Base-by-base conservation (phyloP, 495 filamentous ascomycete species). In the Hypoxylon subgilvum region DNA sequence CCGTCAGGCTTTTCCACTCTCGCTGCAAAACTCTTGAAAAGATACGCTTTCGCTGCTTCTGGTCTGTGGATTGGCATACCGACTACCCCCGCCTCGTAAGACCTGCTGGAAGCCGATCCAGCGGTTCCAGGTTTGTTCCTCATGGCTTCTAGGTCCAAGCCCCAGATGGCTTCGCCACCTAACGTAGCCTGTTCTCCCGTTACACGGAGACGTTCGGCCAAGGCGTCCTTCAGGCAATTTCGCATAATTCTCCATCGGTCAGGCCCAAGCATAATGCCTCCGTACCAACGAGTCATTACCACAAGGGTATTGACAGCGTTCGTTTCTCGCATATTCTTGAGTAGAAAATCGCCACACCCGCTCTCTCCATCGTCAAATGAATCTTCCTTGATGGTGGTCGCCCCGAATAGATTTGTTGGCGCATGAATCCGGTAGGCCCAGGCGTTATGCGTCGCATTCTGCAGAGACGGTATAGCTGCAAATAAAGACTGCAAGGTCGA, bases 331-430 rank as follows among this genome's bases (percentile, higher is more conserved):
- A 98, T 79, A 38, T 96, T 72, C 71, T 88, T 84, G 17, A 96
- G 77, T 63, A 97, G 70, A 19, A 94, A 81, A 0, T 85, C 84
- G 4, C 94, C 94, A 19, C 89, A 91, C 19, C 91, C 92, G 7
- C 84, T 86, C 76, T 98, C 94, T 6, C 94, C 94, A 69, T 98
- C 94, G 66, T 97, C 93, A 57, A 96, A 91, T 52, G 84, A 90
- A 65, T 95, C 90, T 66, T 97, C 90, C 19, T 83, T 84, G 12
- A 82, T 78, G 1, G 67, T 68, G 17, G 67, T 70, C 22, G 67
- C 67, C 18, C 48, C 52, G 17, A 70, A 70, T 10, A 70, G 39
- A 17, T 65, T 62, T 0, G 67, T 70, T 4, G 61, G 53, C 4
- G 65, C 63, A 45, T 58, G 63, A 17, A 70, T 52, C 14, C 79